Base-by-base conservation (phyloP, 2,329 filamentous ascomycete species). In the Sarocladium oryzae region DNA sequence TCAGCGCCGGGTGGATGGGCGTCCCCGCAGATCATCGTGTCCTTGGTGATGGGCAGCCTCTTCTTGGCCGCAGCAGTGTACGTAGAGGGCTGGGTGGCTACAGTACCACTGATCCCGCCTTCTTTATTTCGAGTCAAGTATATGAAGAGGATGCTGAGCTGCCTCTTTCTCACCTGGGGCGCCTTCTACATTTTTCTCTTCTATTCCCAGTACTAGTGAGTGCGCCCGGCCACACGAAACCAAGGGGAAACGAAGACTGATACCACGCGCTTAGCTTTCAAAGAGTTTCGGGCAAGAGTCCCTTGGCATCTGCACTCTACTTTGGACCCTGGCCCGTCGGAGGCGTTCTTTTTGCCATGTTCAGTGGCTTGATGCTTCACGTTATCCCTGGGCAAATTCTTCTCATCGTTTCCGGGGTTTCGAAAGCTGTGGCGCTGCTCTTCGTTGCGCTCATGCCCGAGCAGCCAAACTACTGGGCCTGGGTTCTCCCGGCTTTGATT, bases 161-260 rank as follows among this genome's bases (percentile, higher is more conserved):
- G 76, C 1, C 69, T 85, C 9, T 72, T 85, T 51, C 74, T 66
- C 41, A 57, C 59, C 0, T 68, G 63, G 51, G 66, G 85, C 53
- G 71, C 76, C 1, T 86, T 85, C 55, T 82, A 82, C 5, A 74
- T 78, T 4, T 85, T 78, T 54, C 64, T 86, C 4, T 74, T 85
- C 38, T 86, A 86, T 57, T 76, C 76, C 4, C 85, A 77, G 26
- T 75, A 84, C 58, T 86, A 86, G 73, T 80, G 67, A 66, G 75
- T 63, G 11, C 11, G 7, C 6, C 20, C 23, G 8, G n/a, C n/a
- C n/a, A n/a, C n/a, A n/a, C n/a, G n/a, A n/a, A n/a, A n/a, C n/a
- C n/a, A n/a, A n/a, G n/a, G n/a, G n/a, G n/a, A n/a, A n/a, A n/a
- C n/a, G n/a, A n/a, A n/a, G n/a, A n/a, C n/a, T n/a, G n/a, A n/a